Evolutionary conservation across 352 stramenopile species (phyloP).

Genomic region (Globisporangium paddicum): DNA sequence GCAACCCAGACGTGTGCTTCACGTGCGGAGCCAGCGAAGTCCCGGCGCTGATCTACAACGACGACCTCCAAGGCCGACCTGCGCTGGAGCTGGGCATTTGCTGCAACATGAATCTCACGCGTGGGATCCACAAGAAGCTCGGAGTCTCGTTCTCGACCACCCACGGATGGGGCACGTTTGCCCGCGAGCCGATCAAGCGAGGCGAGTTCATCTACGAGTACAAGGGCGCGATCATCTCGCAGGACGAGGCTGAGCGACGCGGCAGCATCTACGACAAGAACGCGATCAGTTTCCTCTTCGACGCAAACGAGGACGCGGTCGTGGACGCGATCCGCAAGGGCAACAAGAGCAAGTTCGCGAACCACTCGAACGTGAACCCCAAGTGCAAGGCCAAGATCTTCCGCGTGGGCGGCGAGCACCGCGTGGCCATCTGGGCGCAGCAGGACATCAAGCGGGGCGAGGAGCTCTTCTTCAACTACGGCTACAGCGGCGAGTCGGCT

Average conservation of each 20-base stretch:
- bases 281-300: constrained; percentile 89
- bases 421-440: constrained; percentile 91
- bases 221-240: constrained; percentile 52
- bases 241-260: constrained; percentile 66
- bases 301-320: constrained; percentile 84
- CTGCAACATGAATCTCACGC: constrained; percentile 63
- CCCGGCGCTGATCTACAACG: constrained; percentile 32
- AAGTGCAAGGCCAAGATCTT: constrained; percentile 85
- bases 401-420: constrained; percentile 78
- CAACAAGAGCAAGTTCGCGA: constrained; percentile 92
- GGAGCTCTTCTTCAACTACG: constrained; percentile 71
- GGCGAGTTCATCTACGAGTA: constrained; percentile 75
- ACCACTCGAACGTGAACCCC: constrained; percentile 58
- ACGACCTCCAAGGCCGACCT: constrained; percentile 18
- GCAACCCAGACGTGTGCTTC: constrained; percentile 49
- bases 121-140: constrained; percentile 56
- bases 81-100: constrained; percentile 54
- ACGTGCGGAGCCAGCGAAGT: constrained; percentile 60
- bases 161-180: constrained; percentile 64
- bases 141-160: constrained; percentile 53
- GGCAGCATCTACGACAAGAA: constrained; percentile 86
- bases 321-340: constrained; percentile 90
- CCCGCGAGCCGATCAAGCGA: constrained; percentile 51
- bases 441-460: constrained; percentile 84
- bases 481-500: constrained; percentile 52